Evolutionary conservation across 352 stramenopile genomes (phyloP).

Genomic region (Pythium dissotocum): DNA sequence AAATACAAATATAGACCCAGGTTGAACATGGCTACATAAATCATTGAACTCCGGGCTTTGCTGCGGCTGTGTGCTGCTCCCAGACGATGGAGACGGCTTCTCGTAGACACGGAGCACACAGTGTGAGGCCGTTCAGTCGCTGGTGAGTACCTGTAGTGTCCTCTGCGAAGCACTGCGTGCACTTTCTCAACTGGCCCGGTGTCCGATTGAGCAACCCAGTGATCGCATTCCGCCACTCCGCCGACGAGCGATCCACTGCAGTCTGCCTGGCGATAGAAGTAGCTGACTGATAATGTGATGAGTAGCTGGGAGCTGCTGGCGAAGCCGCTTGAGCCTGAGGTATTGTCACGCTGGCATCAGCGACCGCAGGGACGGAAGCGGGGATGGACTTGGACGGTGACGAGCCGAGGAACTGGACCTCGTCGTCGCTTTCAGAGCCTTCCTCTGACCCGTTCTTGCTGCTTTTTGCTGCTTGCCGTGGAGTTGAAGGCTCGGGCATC

Average conservation of each 20-base stretch:
- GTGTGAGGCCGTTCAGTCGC: constrained; percentile 1
- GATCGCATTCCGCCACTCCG: neutral
- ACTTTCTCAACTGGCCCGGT: constrained; percentile 5
- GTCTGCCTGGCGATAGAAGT: neutral
- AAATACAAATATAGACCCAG: neutral
- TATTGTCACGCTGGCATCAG: neutral
- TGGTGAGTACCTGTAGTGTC: constrained; percentile 16
- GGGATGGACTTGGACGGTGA: neutral
- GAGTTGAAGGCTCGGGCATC: neutral
- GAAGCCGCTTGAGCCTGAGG: neutral
- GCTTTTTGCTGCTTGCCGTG: neutral
- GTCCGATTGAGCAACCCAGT: neutral
- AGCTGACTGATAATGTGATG: neutral
- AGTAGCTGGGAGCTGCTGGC: neutral
- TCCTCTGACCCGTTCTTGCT: neutral
- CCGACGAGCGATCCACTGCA: neutral
- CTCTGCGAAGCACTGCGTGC: constrained; percentile 7
- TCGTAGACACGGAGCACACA: constrained; percentile 14
- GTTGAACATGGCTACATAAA: neutral
- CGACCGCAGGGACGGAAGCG: neutral
- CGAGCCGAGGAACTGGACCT: constrained; percentile 24
- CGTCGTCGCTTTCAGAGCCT: constrained; percentile 13
- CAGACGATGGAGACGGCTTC: neutral
- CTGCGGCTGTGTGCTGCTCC: neutral
- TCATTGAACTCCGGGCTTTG: neutral